Conservation (phyloP, 2,329 filamentous ascomycete genomes). For the Alternaria burnsii region DNA sequence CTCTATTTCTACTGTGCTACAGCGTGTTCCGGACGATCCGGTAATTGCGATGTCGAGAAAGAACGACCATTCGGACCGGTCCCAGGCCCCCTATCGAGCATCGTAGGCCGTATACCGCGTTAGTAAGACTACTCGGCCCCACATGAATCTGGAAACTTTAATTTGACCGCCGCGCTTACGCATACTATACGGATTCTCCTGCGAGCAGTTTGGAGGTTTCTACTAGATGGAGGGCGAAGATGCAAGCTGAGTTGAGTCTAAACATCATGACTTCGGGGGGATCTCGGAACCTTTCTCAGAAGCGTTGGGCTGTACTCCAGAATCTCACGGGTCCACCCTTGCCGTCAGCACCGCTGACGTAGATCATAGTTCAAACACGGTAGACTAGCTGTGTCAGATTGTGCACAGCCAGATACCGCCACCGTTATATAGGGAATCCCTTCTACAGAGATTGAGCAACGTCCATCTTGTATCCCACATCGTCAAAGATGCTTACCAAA, state of each 20-base stretch:
- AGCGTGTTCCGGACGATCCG: not conserved
- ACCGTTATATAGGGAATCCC: not conserved
- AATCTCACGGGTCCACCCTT: not conserved
- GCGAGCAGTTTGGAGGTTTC: not conserved
- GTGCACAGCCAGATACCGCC: constrained; percentile 1
- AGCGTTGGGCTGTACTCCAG: not conserved
- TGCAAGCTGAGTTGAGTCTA: not conserved
- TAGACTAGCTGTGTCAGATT: constrained; percentile 1
- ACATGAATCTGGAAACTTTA: not conserved
- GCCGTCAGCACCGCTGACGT: constrained; percentile 2
- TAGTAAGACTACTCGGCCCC: not conserved
- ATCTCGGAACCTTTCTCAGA: not conserved
- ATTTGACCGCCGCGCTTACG: not conserved
- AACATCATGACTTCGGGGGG: not conserved
- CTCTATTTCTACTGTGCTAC: not conserved
- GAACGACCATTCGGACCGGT: constrained; percentile 8
- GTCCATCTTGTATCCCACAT: not conserved
- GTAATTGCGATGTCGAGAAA: constrained; percentile 6
- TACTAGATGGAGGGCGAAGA: not conserved
- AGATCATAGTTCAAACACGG: not conserved
- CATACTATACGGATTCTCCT: not conserved
- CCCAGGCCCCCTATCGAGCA: not conserved
- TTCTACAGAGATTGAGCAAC: not conserved
- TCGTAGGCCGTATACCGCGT: not conserved
- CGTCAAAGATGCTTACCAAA: constrained; percentile 3